Evolutionary conservation across 2,329 filamentous ascomycete species (phyloP).

Genomic region (Neophaeococcomyces aloes): DNA sequence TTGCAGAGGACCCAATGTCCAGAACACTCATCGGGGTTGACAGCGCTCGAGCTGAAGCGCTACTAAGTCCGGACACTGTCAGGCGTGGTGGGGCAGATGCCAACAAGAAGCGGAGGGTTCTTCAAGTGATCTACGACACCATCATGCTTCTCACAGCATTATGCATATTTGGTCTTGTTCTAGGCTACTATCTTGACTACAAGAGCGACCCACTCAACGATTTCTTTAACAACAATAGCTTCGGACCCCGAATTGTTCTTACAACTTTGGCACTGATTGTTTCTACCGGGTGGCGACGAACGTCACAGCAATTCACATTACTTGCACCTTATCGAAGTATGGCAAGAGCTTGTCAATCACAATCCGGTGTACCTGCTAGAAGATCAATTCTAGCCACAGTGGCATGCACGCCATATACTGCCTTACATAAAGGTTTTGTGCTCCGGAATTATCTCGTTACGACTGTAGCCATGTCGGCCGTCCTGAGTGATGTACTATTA

Average conservation of each 20-base stretch:
- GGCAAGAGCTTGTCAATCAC: not conserved
- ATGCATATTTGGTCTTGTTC: slow-evolving; percentile 8
- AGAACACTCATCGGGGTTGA: not conserved
- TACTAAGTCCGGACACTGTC: not conserved
- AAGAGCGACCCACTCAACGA: slow-evolving; percentile 9
- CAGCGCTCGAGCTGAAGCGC: not conserved
- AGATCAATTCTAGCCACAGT: not conserved
- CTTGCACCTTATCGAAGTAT: slow-evolving; percentile 12
- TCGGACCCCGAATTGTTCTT: slow-evolving; percentile 11
- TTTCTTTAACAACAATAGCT: slow-evolving; percentile 11
- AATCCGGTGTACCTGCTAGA: not conserved
- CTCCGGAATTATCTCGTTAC: slow-evolving; percentile 1
- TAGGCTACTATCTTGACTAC: slow-evolving; percentile 10
- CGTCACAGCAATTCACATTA: slow-evolving; percentile 13
- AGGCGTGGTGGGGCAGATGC: not conserved
- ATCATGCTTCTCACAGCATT: slow-evolving; percentile 9
- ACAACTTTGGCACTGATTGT: slow-evolving; percentile 9
- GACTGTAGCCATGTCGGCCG: slow-evolving; percentile 10
- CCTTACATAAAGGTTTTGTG: slow-evolving; percentile 9
- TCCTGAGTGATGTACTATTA: slow-evolving; percentile 15
- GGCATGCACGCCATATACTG: slow-evolving; percentile 8
- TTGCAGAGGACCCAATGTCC: not conserved
- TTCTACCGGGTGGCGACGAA: slow-evolving; percentile 7
- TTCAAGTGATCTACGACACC: slow-evolving; percentile 2
- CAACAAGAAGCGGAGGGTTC: not conserved